Base-by-base conservation (phyloP, 768 basidiomycete genomes). In the Lactifluus subvellereus region DNA sequence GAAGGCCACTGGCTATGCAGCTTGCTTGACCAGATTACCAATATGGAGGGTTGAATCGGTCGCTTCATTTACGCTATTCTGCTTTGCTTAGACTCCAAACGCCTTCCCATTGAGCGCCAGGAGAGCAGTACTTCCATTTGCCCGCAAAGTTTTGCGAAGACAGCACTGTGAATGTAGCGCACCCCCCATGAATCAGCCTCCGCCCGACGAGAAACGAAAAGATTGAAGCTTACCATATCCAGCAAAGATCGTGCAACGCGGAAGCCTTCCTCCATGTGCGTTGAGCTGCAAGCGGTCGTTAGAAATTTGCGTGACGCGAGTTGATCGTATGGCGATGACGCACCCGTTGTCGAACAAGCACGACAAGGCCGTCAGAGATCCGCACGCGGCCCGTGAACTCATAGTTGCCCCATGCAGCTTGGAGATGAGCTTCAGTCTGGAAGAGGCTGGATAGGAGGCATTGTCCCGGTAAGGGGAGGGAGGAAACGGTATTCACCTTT, bases 141-240 rank as follows among this genome's bases (percentile, higher is more conserved):
- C 67, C 67, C 40, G 66, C 65, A 20, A 68, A 33, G 52, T 68
- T 57, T 20, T 67, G 65, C n/a, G 61, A 62, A n/a, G 67, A 66
- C 18, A 66, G 38, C 10, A 68, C 67, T 68, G 33, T 42, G n/a
- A 10, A 50, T 13, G 30, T 7, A 22, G 14, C 40, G 49, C 13
- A 37, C 47, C 40, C 47, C 11, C 13, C 47, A 30, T 35, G 38
- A 51, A 53, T 62, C 30, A 65, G 38, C 20, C 32, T 33, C 7
- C 43, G n/a, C 43, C 30, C 8, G n/a, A n/a, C 42, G 11, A 27
- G 11, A 32, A 37, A 33, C 47, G 16, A n/a, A 32, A 6, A 1
- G 13, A 40, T n/a, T n/a, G 6, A 38, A 10, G 43, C 65, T 35
- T 40, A 68, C 67, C 47, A 47, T 63, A 68, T 22, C 67, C 67